phyloP scores from a whole-genome alignment of 2,329 filamentous ascomycete genomes.

The Aspergillus carbonarius region DNA sequence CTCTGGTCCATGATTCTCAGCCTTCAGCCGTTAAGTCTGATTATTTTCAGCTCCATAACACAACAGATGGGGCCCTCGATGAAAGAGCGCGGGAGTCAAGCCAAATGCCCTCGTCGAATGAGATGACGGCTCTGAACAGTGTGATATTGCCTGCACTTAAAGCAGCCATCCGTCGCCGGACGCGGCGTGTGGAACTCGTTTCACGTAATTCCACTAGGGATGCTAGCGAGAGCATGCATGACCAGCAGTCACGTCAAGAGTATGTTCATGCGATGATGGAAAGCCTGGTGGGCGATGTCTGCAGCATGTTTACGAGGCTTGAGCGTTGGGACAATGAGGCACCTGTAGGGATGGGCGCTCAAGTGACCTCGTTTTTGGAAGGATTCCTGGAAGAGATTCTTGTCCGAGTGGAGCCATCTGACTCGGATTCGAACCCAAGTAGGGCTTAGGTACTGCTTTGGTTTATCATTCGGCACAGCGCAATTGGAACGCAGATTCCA shows the following conservation, averaged over 20 bases:
- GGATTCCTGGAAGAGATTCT: slow-evolving; percentile 91
- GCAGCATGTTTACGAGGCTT: slow-evolving; percentile 82
- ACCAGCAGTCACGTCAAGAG: slow-evolving; percentile 63
- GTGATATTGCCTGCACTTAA: slow-evolving; percentile 93
- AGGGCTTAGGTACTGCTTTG: not conserved
- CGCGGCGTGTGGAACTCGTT: slow-evolving; percentile 53
- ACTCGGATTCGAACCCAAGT: slow-evolving; percentile 13
- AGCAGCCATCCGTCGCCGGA: slow-evolving; percentile 79
- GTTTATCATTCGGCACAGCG: not conserved
- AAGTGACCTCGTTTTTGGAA: slow-evolving; percentile 84
- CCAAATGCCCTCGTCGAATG: slow-evolving; percentile 44
- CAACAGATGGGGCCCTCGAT: slow-evolving; percentile 1
- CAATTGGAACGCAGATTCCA: not conserved
- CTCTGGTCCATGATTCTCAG: slow-evolving; percentile 7
- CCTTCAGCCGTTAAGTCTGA: slow-evolving; percentile 8
- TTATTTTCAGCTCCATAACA: slow-evolving; percentile 11
- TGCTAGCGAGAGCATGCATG: slow-evolving; percentile 52
- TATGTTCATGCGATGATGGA: slow-evolving; percentile 81
- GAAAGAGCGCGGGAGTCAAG: slow-evolving; percentile 14
- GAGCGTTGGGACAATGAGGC: slow-evolving; percentile 83
- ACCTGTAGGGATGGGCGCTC: slow-evolving; percentile 90
- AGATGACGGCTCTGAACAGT: slow-evolving; percentile 82
- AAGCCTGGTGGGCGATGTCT: slow-evolving; percentile 77
- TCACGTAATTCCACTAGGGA: slow-evolving; percentile 41
- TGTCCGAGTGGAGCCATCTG: slow-evolving; percentile 80